Evolutionary conservation across 352 stramenopile species (phyloP), one percentile per base, ranked within the genome.

Genomic region (Globisporangium nodosum): DNA sequence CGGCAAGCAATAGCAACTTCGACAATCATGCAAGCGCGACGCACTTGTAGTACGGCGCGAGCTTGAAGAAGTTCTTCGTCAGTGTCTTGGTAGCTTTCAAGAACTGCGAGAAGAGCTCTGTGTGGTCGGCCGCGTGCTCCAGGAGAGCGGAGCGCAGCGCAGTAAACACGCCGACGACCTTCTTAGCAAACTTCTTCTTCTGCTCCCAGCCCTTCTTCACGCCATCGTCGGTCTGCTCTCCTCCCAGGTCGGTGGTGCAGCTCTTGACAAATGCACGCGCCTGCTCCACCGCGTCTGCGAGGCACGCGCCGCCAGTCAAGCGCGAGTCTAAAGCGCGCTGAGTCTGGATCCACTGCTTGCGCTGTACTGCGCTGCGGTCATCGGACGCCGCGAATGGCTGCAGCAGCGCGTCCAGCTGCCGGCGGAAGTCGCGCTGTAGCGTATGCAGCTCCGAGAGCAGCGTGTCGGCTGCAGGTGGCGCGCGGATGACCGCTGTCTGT

Each of bases 391-490:
- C 30, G 11, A 64, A 70, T 11, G 49, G 39, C 49, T 45, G 49
- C 58, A 47, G 40, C 57, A 55, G 65, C 40, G 21, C 11, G 49
- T 18, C 37, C 31, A 70, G 30, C 27, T 51, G n/a, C 2, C 12
- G 1, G 54, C 69, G 53, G 54, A 76, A 59, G 35, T 53, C 49
- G 5, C 16, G 6, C 2, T 70, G 62, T 0, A 87, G 61, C 37
- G 52, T 53, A 52, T 70, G 63, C 63, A 90, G 61, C 35, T 74
- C 60, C 0, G 24, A 13, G 24, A 90, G 60, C 24, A 74, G 40
- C 60, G 62, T 52, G 21, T 61, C 57, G 18, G 81, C 66, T 0
- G 54, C 21, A 9, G 24, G 24, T 0, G 66, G 54, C 6, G 70
- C 66, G 20, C 49, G 37, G 27, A 56, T 52, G 45, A 35, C 27